phyloP scores from a whole-genome alignment of 306 rosid genomes.

The Quercus wislizeni region DNA sequence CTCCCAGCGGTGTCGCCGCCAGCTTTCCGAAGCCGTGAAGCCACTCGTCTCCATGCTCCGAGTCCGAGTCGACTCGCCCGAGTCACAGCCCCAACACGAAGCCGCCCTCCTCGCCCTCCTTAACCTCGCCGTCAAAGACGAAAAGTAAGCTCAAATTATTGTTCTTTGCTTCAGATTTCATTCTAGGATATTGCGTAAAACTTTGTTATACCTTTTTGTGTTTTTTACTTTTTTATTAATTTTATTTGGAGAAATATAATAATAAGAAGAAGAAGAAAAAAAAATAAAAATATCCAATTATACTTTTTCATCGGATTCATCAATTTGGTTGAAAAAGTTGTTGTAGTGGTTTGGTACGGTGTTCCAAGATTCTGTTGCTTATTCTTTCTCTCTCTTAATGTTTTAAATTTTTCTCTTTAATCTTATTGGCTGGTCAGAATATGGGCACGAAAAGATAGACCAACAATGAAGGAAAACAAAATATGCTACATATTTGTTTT shows the following conservation, averaged over 20 bases:
- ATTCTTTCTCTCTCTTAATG: neutral
- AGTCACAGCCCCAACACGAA: slow-evolving; percentile 37
- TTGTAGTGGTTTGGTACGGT: neutral
- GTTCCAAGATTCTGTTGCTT: slow-evolving; percentile 23
- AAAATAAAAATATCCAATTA: no score
- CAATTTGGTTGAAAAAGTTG: slow-evolving; percentile 14
- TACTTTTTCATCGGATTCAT: slow-evolving; percentile 6
- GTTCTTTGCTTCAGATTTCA: no score
- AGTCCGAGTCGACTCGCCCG: slow-evolving; percentile 55
- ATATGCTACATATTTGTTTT: no score
- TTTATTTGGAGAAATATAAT: no score
- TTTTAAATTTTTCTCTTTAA: neutral
- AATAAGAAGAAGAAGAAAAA: no score
- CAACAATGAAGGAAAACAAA: neutral
- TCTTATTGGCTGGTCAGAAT: slow-evolving; percentile 23
- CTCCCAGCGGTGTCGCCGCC: slow-evolving; percentile 86
- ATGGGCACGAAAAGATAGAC: neutral
- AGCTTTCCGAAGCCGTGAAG: slow-evolving; percentile 59
- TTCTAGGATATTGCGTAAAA: no score
- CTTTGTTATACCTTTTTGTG: no score
- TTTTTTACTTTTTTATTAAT: no score
- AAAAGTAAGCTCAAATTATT: slow-evolving; percentile 47
- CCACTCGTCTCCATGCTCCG: slow-evolving; percentile 71
- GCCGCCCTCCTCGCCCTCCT: slow-evolving; percentile 88
- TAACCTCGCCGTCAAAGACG: slow-evolving; percentile 96